Conservation (phyloP, 78 protist species). For the Andalucia godoyi region DNA sequence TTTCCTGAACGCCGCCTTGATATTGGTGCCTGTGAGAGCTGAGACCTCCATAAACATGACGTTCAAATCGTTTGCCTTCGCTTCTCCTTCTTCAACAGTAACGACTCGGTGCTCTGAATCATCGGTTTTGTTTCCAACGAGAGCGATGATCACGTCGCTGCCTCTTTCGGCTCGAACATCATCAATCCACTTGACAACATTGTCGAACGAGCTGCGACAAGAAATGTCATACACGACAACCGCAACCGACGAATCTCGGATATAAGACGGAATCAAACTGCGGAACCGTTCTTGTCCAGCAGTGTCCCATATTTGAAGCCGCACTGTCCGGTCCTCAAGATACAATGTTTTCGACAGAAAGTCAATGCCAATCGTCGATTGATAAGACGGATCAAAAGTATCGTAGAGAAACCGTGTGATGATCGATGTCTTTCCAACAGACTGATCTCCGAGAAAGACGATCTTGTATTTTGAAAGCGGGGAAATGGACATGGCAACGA, state of each 20-base stretch:
- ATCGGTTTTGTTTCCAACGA: conserved; percentile 95
- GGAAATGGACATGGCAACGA: no score
- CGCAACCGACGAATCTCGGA: conserved; percentile 92
- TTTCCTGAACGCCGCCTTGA: conserved; percentile 70
- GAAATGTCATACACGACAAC: conserved; percentile 95
- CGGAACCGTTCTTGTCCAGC: conserved; percentile 81
- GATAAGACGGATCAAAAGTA: conserved; percentile 83
- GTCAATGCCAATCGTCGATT: conserved; percentile 96
- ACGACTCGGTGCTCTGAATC: conserved; percentile 79
- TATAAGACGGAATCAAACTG: conserved; percentile 89
- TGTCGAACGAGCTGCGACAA: conserved; percentile 67
- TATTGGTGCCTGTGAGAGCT: conserved; percentile 76
- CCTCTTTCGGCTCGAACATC: conserved; percentile 86
- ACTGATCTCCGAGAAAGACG: conserved; percentile 72
- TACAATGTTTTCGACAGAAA: conserved; percentile 88
- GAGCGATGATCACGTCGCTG: conserved; percentile 77
- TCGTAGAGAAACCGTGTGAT: conserved; percentile 96
- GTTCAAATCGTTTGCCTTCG: conserved; percentile 65
- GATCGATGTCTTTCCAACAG: conserved; percentile 85
- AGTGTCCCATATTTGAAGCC: conserved; percentile 98
- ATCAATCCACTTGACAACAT: conserved; percentile 80
- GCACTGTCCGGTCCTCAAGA: conserved; percentile 81
- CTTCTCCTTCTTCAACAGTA: conserved; percentile 87
- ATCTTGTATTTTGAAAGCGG: conserved; percentile 80
- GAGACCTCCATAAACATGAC: conserved; percentile 84